These are phyloP conservation scores for Myxozyma sirexii DNA, from an alignment of 805 yeast species.

Conservation along the genomic window DNA sequence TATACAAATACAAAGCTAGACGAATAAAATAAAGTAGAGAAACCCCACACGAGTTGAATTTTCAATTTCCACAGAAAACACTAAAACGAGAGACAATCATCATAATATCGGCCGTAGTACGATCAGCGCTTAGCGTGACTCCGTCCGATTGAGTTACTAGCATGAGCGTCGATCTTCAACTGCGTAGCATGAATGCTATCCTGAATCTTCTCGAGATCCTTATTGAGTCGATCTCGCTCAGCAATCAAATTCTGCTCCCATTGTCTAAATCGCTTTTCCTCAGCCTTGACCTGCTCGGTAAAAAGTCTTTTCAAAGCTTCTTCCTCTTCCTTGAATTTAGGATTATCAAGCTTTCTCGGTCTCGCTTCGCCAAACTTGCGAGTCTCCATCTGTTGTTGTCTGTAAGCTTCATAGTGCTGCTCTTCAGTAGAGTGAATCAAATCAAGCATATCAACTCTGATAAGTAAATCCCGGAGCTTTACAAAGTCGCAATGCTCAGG, in stretches of 20 bases:
- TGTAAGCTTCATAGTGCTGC: slow-evolving; percentile 68
- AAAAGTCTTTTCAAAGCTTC: slow-evolving; percentile 89
- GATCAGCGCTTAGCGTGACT: slow-evolving; percentile 6
- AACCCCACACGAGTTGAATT: neutral
- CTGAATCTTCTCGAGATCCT: slow-evolving; percentile 67
- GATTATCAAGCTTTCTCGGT: slow-evolving; percentile 59
- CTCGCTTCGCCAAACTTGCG: slow-evolving; percentile 49
- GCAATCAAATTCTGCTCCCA: slow-evolving; percentile 97
- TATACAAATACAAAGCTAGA: neutral
- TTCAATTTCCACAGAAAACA: neutral
- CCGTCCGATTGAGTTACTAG: slow-evolving; percentile 8
- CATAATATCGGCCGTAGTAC: neutral
- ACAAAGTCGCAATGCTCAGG: slow-evolving; percentile 74
- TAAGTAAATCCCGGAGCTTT: slow-evolving; percentile 62
- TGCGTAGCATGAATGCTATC: slow-evolving; percentile 14
- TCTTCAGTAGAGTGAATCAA: slow-evolving; percentile 73
- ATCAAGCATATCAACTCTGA: slow-evolving; percentile 75
- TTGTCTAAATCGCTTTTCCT: slow-evolving; percentile 95
- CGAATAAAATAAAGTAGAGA: neutral
- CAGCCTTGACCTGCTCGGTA: slow-evolving; percentile 95
- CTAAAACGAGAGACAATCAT: neutral
- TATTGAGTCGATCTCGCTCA: slow-evolving; percentile 90
- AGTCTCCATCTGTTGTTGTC: slow-evolving; percentile 58
- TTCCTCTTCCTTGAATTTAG: slow-evolving; percentile 95
- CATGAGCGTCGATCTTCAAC: slow-evolving; percentile 5